Percentiles rank a stretch among this genome's conserved stretches.
Conservation (phyloP, 805 yeast genomes). For the Ascoidea asiatica region DNA sequence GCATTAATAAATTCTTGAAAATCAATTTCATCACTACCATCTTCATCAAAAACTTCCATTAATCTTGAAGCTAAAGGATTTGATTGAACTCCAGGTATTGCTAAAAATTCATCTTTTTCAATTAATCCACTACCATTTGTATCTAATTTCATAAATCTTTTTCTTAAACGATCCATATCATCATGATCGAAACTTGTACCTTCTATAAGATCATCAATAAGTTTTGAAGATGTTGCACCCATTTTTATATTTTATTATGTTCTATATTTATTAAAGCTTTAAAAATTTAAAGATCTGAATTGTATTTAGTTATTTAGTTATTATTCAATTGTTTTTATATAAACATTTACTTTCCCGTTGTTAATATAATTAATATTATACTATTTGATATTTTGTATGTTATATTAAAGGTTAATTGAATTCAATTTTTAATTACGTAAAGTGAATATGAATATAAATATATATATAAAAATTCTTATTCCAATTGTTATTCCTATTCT, state of each 20-base stretch:
- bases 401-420: too few relatives aligned
- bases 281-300: too few relatives aligned
- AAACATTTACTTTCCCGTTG: too few relatives aligned
- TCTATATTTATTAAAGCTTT: too few relatives aligned
- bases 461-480: too few relatives aligned
- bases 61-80: slow-evolving; percentile 85
- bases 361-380: too few relatives aligned
- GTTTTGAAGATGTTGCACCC: slow-evolving; percentile 51
- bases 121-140: slow-evolving; percentile 87
- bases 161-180: neutral
- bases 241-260: slow-evolving; percentile 15
- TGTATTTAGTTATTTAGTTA: too few relatives aligned
- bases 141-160: slow-evolving; percentile 86
- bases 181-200: slow-evolving; percentile 44
- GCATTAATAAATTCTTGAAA: slow-evolving; percentile 89
- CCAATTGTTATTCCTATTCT: too few relatives aligned
- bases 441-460: too few relatives aligned
- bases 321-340: too few relatives aligned
- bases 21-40: slow-evolving; percentile 86
- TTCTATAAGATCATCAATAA: slow-evolving; percentile 58
- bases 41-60: slow-evolving; percentile 89
- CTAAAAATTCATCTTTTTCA: slow-evolving; percentile 78
- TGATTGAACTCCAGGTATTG: slow-evolving; percentile 83
- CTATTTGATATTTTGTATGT: too few relatives aligned
- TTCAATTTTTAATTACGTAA: too few relatives aligned